A percentile compares a stretch with the other conserved stretches of the same genome.
Evolutionary conservation across 495 filamentous ascomycete species (phyloP).

Genomic region (Gamarada debralockiae): DNA sequence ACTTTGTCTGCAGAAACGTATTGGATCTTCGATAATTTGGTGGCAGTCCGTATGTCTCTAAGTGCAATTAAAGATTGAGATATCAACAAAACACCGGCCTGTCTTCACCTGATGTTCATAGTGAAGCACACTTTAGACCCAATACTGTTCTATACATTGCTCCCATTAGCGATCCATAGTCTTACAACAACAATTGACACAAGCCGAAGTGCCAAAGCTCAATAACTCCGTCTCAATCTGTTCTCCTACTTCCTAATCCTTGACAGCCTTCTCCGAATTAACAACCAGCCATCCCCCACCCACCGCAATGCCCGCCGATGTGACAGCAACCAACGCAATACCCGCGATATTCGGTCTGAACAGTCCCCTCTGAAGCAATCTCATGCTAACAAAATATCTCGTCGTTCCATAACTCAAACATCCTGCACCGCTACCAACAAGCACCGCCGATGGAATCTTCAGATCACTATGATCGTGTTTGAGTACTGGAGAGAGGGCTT

Average conservation of each 20-base stretch:
- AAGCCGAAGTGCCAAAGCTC: too few relatives aligned
- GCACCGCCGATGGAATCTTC: constrained; percentile 6
- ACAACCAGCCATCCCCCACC: constrained; percentile 11
- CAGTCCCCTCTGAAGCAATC: constrained; percentile 9
- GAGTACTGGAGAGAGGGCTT: constrained; percentile 12
- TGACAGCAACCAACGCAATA: constrained; percentile 10
- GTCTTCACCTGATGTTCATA: too few relatives aligned
- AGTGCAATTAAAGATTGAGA: too few relatives aligned
- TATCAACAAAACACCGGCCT: too few relatives aligned
- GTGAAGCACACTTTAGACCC: too few relatives aligned
- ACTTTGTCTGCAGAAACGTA: too few relatives aligned
- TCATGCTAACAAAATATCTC: constrained; percentile 10
- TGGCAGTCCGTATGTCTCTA: too few relatives aligned
- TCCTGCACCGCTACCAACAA: constrained; percentile 13
- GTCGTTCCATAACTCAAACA: constrained; percentile 13
- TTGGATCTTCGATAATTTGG: too few relatives aligned
- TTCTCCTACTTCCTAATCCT: not conserved
- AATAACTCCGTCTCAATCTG: too few relatives aligned
- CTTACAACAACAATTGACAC: too few relatives aligned
- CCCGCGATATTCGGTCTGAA: constrained; percentile 14
- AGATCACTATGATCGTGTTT: constrained; percentile 13
- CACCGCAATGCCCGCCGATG: constrained; percentile 1
- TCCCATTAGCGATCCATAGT: too few relatives aligned
- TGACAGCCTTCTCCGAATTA: constrained; percentile 2
- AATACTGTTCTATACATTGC: too few relatives aligned